Conservation (phyloP, 257 asterid genomes). For the Catharanthus roseus region DNA sequence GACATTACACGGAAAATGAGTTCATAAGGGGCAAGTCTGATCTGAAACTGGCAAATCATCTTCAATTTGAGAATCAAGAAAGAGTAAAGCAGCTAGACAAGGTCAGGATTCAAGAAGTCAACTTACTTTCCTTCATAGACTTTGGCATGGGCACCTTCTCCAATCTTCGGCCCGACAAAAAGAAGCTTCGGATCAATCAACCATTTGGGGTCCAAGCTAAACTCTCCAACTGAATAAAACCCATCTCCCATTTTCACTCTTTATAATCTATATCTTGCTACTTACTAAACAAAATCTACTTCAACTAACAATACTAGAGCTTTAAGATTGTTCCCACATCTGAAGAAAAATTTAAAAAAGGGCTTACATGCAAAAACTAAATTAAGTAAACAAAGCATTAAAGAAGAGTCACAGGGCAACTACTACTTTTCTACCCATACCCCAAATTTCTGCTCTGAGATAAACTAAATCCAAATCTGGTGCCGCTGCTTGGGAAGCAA, state of each 20-base stretch:
- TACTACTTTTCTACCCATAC: neutral
- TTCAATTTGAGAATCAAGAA: constrained; percentile 19
- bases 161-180: constrained; percentile 90
- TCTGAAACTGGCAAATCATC: neutral
- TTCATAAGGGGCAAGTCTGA: neutral
- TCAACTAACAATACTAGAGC: constrained; percentile 13
- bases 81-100: constrained; percentile 9
- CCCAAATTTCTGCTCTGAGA: constrained; percentile 19
- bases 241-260: constrained; percentile 61
- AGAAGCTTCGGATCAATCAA: constrained; percentile 84
- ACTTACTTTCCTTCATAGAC: constrained; percentile 95
- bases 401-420: neutral
- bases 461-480: constrained; percentile 13
- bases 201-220: constrained; percentile 75
- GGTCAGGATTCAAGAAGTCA: constrained; percentile 24
- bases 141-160: constrained; percentile 98
- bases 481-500: constrained; percentile 9
- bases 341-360: neutral
- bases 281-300: constrained; percentile 23
- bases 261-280: constrained; percentile 13
- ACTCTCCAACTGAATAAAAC: constrained; percentile 53
- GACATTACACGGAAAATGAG: neutral
- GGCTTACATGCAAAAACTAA: neutral
- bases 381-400: neutral
- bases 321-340: constrained; percentile 15